Base-by-base conservation (phyloP, 1,139 yeast genomes). In the Geotrichum phurueaensis region DNA sequence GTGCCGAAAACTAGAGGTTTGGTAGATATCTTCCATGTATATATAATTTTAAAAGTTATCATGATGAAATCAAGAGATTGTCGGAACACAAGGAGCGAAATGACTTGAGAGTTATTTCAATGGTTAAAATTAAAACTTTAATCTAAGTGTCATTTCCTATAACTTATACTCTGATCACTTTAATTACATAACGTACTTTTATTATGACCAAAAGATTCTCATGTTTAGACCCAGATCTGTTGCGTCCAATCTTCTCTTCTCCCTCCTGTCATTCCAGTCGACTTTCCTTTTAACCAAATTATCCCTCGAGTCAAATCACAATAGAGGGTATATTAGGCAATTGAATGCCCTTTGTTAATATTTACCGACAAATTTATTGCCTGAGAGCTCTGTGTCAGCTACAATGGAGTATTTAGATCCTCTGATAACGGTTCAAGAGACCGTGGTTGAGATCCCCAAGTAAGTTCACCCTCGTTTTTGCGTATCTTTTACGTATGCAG, bases 371-470 rank as follows among this genome's bases (percentile, higher is more conserved):
- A 13, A 12, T 47, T 22, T 48, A 23, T 15, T 48, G 31, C 29
- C n/a, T 22, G 51, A 18, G n/a, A 25, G 31, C 27, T 48, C 23
- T 23, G 27, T 22, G 18, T 10, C 31, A 22, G 20, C 10, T 13
- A 29, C 27, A 48, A 48, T 23, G 51, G 51, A 22, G 31, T 25
- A 23, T 48, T 12, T 25, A 23, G 51, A 48, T 5, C 18, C 51
- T 48, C 31, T 48, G 27, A 12, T 48, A 48, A 23, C 18, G 45
- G 39, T 31, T 15, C 45, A 31, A 25, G 54, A 39, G 29, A 31
- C 54, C 20, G 54, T 51, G n/a, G 47, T 39, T 39, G 22, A 51
- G 36, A 51, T 51, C 47, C 54, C 54, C 18, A 51, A 39, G 54
- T 51, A 51, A 20, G 54, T 51, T 31, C 23, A 33, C 18, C 13